Percentiles rank a stretch among this genome's conserved stretches.
Conservation (phyloP, 352 stramenopile species). For the Globisporangium nunn region DNA sequence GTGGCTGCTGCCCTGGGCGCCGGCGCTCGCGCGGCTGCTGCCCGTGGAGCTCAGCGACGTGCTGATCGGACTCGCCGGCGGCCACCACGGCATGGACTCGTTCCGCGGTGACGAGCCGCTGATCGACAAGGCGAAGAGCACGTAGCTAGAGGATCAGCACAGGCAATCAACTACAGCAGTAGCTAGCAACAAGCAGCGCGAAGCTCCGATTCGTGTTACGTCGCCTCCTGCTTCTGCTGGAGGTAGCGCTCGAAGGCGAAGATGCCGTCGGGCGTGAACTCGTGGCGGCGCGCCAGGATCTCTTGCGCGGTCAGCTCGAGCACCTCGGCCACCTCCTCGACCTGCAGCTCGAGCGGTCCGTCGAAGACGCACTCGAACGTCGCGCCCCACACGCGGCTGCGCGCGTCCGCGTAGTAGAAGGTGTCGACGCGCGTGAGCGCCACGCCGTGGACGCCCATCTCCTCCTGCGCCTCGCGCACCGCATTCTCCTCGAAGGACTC, state of each 20-base stretch:
- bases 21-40: constrained; percentile 39
- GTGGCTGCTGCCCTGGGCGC: constrained; percentile 41
- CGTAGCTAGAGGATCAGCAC: not conserved
- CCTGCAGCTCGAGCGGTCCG: constrained; percentile 48
- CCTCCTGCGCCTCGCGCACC: constrained; percentile 66
- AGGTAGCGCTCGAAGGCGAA: constrained; percentile 67
- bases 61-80: constrained; percentile 48
- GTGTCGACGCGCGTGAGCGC: constrained; percentile 39
- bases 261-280: constrained; percentile 82
- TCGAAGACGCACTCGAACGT: constrained; percentile 79
- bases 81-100: constrained; percentile 69
- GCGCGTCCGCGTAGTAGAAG: constrained; percentile 65
- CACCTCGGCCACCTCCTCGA: constrained; percentile 76
- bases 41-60: constrained; percentile 43
- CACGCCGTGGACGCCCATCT: constrained; percentile 74
- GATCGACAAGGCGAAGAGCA: not conserved
- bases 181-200: not conserved
- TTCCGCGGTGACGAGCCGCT: constrained; percentile 19
- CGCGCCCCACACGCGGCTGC: constrained; percentile 63
- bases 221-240: not conserved
- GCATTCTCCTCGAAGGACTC: constrained; percentile 68
- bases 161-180: too few relatives aligned
- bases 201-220: not conserved
- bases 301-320: constrained; percentile 65
- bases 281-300: constrained; percentile 42